Conservation (phyloP, 2,329 filamentous ascomycete genomes). For the Cladosporium sphaerospermum region DNA sequence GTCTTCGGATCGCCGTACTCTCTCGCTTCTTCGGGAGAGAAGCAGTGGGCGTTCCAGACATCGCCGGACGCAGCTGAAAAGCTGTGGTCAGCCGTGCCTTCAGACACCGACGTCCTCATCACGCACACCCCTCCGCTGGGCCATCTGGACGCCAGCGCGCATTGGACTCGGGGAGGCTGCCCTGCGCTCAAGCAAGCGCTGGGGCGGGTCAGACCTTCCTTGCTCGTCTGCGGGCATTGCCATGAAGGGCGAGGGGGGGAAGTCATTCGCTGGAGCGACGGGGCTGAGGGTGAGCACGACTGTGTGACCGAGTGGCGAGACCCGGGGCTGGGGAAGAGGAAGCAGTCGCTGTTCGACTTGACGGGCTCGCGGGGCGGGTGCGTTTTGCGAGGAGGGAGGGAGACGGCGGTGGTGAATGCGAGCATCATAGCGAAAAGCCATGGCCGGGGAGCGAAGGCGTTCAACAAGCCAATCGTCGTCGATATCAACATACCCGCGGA, state of each 20-base stretch:
- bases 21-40: constrained; percentile 29
- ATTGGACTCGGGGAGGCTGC: constrained; percentile 51
- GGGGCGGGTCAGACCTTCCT: constrained; percentile 54
- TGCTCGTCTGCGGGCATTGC: constrained; percentile 67
- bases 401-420: constrained; percentile 77
- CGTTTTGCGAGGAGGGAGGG: constrained; percentile 37
- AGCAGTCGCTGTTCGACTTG: constrained; percentile 58
- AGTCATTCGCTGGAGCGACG: constrained; percentile 51
- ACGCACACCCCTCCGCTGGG: constrained; percentile 63
- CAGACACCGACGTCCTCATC: constrained; percentile 58
- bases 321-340: constrained; percentile 51
- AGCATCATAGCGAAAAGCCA: constrained; percentile 64
- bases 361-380: constrained; percentile 38
- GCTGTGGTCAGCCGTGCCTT: constrained; percentile 58
- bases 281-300: constrained; percentile 38
- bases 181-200: constrained; percentile 52
- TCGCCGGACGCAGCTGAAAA: constrained; percentile 31
- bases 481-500: constrained; percentile 64
- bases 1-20: constrained; percentile 68
- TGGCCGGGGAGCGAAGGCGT: constrained; percentile 47
- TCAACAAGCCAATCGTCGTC: constrained; percentile 78
- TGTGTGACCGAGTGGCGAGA: constrained; percentile 50
- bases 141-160: constrained; percentile 47
- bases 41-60: constrained; percentile 64
- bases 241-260: constrained; percentile 62